Evolutionary conservation across 805 yeast genomes (phyloP), one percentile per base, ranked within the genome.

Genomic region (Lachancea sp.): DNA sequence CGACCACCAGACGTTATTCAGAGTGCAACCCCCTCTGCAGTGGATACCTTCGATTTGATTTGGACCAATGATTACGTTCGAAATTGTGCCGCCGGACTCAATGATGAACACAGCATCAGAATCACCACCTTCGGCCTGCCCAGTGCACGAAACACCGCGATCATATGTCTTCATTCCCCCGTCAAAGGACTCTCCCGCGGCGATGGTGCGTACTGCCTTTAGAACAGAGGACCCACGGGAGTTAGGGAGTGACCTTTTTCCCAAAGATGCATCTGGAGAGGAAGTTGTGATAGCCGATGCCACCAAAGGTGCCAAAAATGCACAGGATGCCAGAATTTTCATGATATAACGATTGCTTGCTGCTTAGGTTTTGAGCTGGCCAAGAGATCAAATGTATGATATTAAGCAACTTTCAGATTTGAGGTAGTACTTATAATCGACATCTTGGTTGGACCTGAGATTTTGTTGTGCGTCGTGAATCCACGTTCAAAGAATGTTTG

Each of bases 81-180:
- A 35, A 6, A 35, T 11, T 18, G 38, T 35, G 12, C 38, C 38
- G 18, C 38, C 38, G 22, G 38, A 15, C 13, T 35, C 38, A 35
- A 12, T 35, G 6, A 35, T 35, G 22, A 35, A 35, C n/a, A 35
- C 38, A 35, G 38, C 38, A 19, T 35, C 20, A 16, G 38, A 35
- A 19, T 18, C n/a, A 22, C 38, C 22, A 12, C 38, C 20, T 35
- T 35, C 38, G 10, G 38, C 38, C 19, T 35, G 20, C 13, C 38
- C 38, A 35, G 38, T 16, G 22, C 38, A 35, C n/a, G 38, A 16
- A 18, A 35, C 38, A 11, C 38, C 38, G 10, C 38, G 38, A 18
- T 35, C 38, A 7, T 16, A 35, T 11, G 19, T 7, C 22, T 16
- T 35, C 38, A 35, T 35, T 19, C 38, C 38, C 16, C 38, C 38